Conservation (phyloP, 768 basidiomycete species). For the Auriculariales sp. region DNA sequence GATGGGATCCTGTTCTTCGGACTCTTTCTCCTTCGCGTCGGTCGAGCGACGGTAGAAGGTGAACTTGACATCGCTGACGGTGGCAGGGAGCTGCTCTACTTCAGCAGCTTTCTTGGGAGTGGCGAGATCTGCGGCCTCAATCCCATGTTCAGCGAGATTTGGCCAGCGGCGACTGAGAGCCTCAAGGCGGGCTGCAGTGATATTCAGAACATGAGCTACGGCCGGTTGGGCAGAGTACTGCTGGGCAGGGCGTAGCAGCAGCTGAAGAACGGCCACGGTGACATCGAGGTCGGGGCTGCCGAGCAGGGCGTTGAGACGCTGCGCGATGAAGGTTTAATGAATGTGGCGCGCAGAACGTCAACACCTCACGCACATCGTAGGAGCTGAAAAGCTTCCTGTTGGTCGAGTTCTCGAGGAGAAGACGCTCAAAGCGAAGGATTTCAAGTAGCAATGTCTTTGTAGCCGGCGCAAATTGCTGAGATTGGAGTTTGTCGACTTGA, state of each 20-base stretch:
- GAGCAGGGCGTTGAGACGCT: constrained; percentile 85
- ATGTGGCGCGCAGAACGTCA: constrained; percentile 2
- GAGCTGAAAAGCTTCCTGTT: constrained; percentile 93
- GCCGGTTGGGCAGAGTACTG: constrained; percentile 85
- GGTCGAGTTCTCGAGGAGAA: constrained; percentile 93
- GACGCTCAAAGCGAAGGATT: constrained; percentile 76
- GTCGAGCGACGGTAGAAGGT: constrained; percentile 47
- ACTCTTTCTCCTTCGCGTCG: constrained; percentile 29
- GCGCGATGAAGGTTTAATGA: constrained; percentile 4
- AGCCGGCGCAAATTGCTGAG: constrained; percentile 57
- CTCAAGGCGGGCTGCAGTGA: constrained; percentile 66
- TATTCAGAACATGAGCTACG: constrained; percentile 68
- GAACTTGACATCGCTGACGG: constrained; percentile 68
- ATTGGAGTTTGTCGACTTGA: constrained; percentile 72
- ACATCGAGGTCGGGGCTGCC: constrained; percentile 83
- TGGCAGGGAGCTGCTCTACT: constrained; percentile 49
- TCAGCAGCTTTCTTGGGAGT: constrained; percentile 34
- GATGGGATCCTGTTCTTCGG: constrained; percentile 22
- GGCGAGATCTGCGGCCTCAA: constrained; percentile 62
- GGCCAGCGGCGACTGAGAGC: constrained; percentile 79
- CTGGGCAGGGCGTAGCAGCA: constrained; percentile 84
- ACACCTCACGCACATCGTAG: constrained; percentile 69
- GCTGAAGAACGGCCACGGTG: constrained; percentile 65
- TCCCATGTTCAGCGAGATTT: constrained; percentile 62
- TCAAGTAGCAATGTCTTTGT: constrained; percentile 65